Evolutionary conservation across 306 rosid genomes (phyloP).

Genomic region (Cucumis sativus): Cucumber_9930_V3 NC_026658.2:22416501-22417000

Average conservation of each 20-base stretch:
- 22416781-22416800: neutral
- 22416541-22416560: neutral
- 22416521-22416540: neutral
- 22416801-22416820: neutral
- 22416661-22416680: no score
- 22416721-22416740: no score
- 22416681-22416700: no score
- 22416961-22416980: neutral
- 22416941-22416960: neutral
- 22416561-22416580: neutral
- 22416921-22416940: neutral
- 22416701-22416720: no score
- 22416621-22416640: neutral
- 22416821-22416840: neutral
- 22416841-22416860: neutral
- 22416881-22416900: neutral
- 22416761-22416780: neutral
- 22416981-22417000: neutral
- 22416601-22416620: neutral
- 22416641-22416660: neutral
- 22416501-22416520: neutral
- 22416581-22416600: neutral
- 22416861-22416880: neutral
- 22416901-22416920: no score
- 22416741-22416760: neutral